A percentile compares a stretch with the other conserved stretches of the same genome.
These are phyloP conservation scores for Dendryphion nanum DNA, from an alignment of 2,329 filamentous ascomycete species.

Conservation along the genomic window DNA sequence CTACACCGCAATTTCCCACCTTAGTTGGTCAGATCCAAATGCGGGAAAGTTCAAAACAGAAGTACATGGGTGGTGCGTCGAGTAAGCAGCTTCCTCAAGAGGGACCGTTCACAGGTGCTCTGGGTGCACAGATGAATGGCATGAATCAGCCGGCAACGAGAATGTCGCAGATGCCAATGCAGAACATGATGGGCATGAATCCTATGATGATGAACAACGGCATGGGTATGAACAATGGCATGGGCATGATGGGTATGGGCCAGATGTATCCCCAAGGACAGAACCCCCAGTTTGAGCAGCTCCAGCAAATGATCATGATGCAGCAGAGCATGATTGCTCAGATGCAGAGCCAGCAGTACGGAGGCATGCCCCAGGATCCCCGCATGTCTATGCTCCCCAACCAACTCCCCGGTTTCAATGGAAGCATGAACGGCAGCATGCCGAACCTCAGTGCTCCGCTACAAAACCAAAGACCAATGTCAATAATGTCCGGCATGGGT, in stretches of 20 bases:
- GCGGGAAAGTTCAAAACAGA: conserved; percentile 35
- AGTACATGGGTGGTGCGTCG: conserved; percentile 36
- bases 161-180: conserved; percentile 27
- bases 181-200: conserved; percentile 17
- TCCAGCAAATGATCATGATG: conserved; percentile 75
- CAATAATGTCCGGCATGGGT: conserved; percentile 37
- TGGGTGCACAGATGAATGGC: conserved; percentile 33
- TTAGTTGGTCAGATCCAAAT: conserved; percentile 39
- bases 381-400: conserved; percentile 33
- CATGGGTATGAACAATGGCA: conserved; percentile 23
- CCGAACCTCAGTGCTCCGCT: conserved; percentile 23
- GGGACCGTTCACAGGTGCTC: conserved; percentile 35
- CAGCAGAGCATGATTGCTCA: conserved; percentile 48
- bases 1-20: conserved; percentile 25
- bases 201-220: conserved; percentile 19
- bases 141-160: conserved; percentile 21
- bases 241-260: conserved; percentile 33
- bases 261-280: conserved; percentile 65
- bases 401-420: conserved; percentile 18
- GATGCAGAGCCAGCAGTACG: conserved; percentile 53
- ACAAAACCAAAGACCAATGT: conserved; percentile 46
- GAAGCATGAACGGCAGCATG: conserved; percentile 19
- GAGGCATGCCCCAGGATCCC: conserved; percentile 22
- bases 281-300: conserved; percentile 79
- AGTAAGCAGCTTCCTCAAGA: conserved; percentile 23